Evolutionary conservation across 495 filamentous ascomycete genomes (phyloP), one percentile per base, ranked within the genome.

Genomic region (Pseudoneurospora amorphoporcata): DNA sequence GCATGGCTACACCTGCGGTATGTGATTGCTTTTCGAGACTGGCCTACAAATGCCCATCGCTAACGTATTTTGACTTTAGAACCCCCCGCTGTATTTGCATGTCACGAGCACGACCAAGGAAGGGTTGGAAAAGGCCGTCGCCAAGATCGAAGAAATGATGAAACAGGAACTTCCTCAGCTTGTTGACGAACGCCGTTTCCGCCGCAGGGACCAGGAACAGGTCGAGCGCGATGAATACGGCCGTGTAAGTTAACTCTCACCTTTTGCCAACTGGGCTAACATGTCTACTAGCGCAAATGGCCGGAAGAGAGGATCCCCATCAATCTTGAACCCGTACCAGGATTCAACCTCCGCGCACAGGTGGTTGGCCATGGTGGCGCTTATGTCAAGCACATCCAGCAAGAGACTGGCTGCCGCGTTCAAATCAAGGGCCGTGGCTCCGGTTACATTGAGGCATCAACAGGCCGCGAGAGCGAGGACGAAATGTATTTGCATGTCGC

Each of bases 351-450:
- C 58, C 90, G 95, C 71, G 95, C 95, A 61, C 93, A 97, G 77
- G 94, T 99, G 61, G 95, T 99, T 69, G 95, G 95, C 23, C 92
- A 94, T 76, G 92, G 93, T 41, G 95, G 95, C 69, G 88, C 91
- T 32, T 97, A 98, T 77, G 95, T 99, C 53, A 99, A 99, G 81
- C 93, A 98, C 77, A 98, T 99, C 76, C 95, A 98, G 80, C 89
- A 93, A 78, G 93, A 96, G 80, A 98, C 95, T 39, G 86, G 91
- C 65, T 98, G 95, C 79, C 92, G 94, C 76, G 95, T 99, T 17
- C 95, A 98, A 79, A 98, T 99, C 82, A 99, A 98, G 77, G 95
- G 95, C 42, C 92, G 93, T 71, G 94, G 94, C n/a, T 98, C 95
- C 43, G 95, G 94, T 17, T 99, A 96, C 78, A 90, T 94, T 76